These are phyloP conservation scores for Thraustochytrium sp. DNA, from an alignment of 352 stramenopile species.

Conservation along the genomic window DNA sequence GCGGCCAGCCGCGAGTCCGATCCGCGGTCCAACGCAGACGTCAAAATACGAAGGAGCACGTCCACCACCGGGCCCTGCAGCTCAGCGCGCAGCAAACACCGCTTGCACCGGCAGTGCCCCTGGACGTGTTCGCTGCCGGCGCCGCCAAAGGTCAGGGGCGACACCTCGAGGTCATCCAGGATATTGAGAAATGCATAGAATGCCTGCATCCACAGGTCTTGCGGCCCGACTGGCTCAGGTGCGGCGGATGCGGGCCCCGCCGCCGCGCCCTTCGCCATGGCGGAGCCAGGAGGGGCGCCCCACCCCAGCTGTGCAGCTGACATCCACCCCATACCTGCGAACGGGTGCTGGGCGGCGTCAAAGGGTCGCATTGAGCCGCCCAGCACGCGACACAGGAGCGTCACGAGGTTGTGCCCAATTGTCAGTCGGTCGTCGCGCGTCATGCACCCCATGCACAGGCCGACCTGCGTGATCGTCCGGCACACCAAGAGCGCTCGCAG, in stretches of 20 bases:
- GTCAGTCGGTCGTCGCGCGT: background rate
- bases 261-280: no score
- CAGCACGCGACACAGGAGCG: background rate
- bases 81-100: background rate
- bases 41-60: background rate
- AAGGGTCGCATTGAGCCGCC: background rate
- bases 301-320: no score
- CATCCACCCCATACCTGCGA: background rate
- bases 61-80: background rate
- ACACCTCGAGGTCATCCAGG: slow-evolving; percentile 9
- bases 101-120: background rate
- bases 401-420: background rate
- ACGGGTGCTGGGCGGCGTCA: background rate
- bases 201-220: background rate
- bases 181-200: background rate
- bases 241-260: no score
- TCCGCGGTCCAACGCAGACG: background rate
- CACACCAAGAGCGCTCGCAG: no score
- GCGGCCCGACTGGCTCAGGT: no score
- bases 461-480: background rate
- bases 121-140: background rate
- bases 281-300: no score
- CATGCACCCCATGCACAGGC: background rate
- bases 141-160: background rate
- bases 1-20: background rate